Evolutionary conservation across 2,329 filamentous ascomycete genomes (phyloP).

Genomic region (Colletotrichum sidae): DNA sequence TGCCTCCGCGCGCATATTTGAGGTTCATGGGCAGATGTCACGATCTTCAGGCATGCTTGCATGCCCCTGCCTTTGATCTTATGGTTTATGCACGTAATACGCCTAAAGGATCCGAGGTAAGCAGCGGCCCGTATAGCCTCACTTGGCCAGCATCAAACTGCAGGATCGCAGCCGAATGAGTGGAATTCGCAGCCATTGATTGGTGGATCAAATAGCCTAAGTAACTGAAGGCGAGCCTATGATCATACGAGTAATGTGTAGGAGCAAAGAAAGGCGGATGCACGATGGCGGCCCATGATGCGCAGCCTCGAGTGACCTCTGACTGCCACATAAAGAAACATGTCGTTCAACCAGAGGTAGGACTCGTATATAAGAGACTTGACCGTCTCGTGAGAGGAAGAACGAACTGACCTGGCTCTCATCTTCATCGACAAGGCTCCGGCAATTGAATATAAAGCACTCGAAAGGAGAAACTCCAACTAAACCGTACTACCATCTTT

Average conservation of each 20-base stretch:
- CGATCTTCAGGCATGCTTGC: too few relatives aligned
- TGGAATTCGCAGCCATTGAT: not conserved
- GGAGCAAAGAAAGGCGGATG: not conserved
- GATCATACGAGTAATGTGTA: not conserved
- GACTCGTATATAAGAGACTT: not conserved
- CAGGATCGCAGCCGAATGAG: not conserved
- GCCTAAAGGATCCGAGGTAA: conserved; percentile 5
- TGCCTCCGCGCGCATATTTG: too few relatives aligned
- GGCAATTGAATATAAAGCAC: too few relatives aligned
- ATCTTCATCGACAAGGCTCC: not conserved
- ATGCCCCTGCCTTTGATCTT: too few relatives aligned
- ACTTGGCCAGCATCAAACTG: not conserved
- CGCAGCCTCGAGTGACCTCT: too few relatives aligned
- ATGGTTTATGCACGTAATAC: conserved; percentile 10
- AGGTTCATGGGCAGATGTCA: too few relatives aligned
- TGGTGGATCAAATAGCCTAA: not conserved
- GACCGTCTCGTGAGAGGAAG: not conserved
- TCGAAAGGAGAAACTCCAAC: not conserved
- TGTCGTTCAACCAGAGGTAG: not conserved
- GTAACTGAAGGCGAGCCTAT: not conserved
- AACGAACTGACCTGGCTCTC: not conserved
- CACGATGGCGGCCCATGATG: too few relatives aligned
- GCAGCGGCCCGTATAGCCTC: conserved; percentile 3
- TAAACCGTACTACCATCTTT: not conserved
- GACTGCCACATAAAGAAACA: too few relatives aligned